Evolutionary conservation across 164 flowering plant species (phyloP).

Genomic region (Buxus sempervirens): DNA sequence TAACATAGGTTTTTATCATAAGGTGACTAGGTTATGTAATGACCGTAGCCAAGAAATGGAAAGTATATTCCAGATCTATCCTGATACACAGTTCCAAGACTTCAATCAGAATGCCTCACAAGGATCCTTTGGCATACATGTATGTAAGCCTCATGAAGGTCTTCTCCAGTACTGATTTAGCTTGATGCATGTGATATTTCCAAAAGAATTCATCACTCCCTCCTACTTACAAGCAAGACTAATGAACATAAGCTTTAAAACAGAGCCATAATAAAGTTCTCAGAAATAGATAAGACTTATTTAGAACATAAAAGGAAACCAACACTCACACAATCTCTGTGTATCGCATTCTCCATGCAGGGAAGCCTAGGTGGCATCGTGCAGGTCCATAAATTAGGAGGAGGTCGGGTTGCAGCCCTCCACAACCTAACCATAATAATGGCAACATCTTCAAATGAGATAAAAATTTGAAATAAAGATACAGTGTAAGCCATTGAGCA

Average conservation of each 20-base stretch:
- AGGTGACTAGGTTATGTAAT: no score
- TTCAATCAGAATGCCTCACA: no score
- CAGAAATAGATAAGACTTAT: no score
- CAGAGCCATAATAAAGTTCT: not conserved
- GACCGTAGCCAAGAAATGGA: no score
- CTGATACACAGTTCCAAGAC: no score
- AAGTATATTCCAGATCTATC: no score
- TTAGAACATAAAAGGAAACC: not conserved
- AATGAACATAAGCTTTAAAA: not conserved
- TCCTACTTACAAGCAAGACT: not conserved
- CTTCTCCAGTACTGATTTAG: not conserved
- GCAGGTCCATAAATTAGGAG: conserved; percentile 78
- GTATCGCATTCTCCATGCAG: conserved; percentile 85
- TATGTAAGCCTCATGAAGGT: not conserved
- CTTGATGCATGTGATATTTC: not conserved
- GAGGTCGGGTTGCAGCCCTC: conserved; percentile 74
- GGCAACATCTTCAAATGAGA: not conserved
- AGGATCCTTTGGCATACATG: not conserved
- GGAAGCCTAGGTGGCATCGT: conserved; percentile 89
- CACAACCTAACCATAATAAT: conserved; percentile 44
- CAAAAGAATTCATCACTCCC: not conserved
- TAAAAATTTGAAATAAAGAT: not conserved
- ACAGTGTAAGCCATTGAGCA: not conserved
- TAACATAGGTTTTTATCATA: no score
- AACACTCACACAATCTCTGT: conserved; percentile 86